Evolutionary conservation across 371 early-diverging fungal species (phyloP), one percentile per base, ranked within the genome.

Genomic region (Nematocida parisii): DNA sequence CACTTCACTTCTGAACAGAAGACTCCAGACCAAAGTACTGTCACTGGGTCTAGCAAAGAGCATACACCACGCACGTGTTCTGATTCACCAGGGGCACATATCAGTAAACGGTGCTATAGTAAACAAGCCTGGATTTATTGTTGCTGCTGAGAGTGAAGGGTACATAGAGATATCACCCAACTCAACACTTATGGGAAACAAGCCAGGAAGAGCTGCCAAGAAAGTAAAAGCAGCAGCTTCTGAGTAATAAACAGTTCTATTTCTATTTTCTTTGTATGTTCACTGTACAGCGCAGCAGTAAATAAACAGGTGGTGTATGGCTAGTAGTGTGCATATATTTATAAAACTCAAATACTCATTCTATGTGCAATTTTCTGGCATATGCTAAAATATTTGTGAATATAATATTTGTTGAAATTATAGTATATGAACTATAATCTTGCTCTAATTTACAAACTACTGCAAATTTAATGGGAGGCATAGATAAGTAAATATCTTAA

Each of bases 11-110:
- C 90, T 99, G 90, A 96, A 97, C 89, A 92, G 99, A 85, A 93
- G 98, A 86, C 93, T 99, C 84, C 99, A 99, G 90, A 94, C 95
- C 86, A 94, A 94, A 90, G 97, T 99, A 83, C 95, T 94, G 92
- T 93, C 94, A 91, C 90, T 92, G 74, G 97, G 98, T 82, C 90
- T 98, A 77, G 97, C 98, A 89, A 95, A 93, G 91, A 94, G 94
- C 82, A 93, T 98, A 85, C 98, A 99, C 90, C 96, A 97, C 89
- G 97, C 99, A 73, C 93, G 99, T 90, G 94, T 94, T 86, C 89
- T 98, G 86, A 97, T 99, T 89, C 92, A 93, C 85, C 82, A 86
- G 55, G 71, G 82, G 47, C 84, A 85, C 75, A 87, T 87, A 61
- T 55, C 70, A n/a, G 82, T 87, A 5, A 80, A 84, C 13, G 88